Evolutionary conservation across 2,329 filamentous ascomycete genomes (phyloP), one percentile per base, ranked within the genome.

Genomic region (Bipolaris oryzae): DNA sequence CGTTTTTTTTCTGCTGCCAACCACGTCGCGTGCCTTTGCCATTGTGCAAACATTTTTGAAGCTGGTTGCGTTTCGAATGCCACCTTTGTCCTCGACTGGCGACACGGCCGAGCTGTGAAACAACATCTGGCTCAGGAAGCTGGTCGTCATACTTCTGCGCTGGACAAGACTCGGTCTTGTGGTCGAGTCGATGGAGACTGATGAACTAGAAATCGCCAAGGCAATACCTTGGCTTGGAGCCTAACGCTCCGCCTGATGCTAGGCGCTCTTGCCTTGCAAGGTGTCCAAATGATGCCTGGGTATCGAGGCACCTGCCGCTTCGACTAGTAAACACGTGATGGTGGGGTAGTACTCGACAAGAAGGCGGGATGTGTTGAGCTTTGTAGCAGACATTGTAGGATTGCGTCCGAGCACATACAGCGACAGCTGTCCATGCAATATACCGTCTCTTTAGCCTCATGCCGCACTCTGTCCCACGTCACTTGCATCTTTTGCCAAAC

Each of bases 1-100:
- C 35, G 39, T 35, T 25, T 34, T 31, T 41, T 35, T 50, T 49
- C 16, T 51, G 37, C 20, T 44, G 45, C 54, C 38, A 34, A 42
- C 46, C 35, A 38, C 58, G 61, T 63, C 52, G 54, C 44, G 59
- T 53, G 59, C 52, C 39, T 44, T 41, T 42, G 33, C 51, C 51
- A 18, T 50, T 45, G 53, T 54, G 60, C 55, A 64, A 69, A 67
- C 66, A 63, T 50, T 31, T 58, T 46, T 71, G 67, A 68, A 43
- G 66, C 68, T 53, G 46, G 18, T 28, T 45, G 28, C 50, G 68
- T 71, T 50, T 68, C 65, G 61, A 42, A 46, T 51, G 50, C 42
- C 43, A 21, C 28, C 34, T 28, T 20, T 21, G 13, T 13, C 41
- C 42, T 39, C 18, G 34, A 42, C 41, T 45, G 37, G 50, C 31